Conservation (phyloP, 2,329 filamentous ascomycete genomes). For the Ilyonectria sp. region DNA sequence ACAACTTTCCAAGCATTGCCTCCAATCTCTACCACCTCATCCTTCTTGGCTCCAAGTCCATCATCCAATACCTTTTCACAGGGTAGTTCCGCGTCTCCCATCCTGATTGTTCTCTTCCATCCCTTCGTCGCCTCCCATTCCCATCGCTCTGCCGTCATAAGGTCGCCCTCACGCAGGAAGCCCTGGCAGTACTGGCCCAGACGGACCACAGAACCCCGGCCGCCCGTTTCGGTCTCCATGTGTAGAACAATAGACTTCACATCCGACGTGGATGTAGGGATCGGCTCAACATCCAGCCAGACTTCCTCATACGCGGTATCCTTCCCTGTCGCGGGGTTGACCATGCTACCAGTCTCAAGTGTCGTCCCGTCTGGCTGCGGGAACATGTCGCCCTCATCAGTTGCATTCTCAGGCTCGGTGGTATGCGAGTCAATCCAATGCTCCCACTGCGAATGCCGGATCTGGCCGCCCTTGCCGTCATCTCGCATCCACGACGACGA, state of each 20-base stretch:
- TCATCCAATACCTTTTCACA: constrained; percentile 47
- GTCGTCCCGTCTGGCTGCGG: constrained; percentile 57
- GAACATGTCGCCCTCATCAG: constrained; percentile 72
- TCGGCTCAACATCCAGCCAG: constrained; percentile 67
- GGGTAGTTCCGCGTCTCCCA: constrained; percentile 55
- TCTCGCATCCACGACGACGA: constrained; percentile 56
- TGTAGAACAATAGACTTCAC: constrained; percentile 30
- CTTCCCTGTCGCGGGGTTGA: constrained; percentile 68
- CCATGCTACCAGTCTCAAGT: constrained; percentile 73
- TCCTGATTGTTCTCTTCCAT: constrained; percentile 56
- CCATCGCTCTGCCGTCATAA: constrained; percentile 70
- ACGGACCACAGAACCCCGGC: constrained; percentile 66
- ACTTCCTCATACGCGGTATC: constrained; percentile 76
- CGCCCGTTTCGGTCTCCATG: constrained; percentile 33
- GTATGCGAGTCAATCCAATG: constrained; percentile 74
- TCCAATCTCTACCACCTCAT: constrained; percentile 40
- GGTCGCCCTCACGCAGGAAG: constrained; percentile 61
- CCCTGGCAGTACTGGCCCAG: constrained; percentile 72
- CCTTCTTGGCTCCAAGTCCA: constrained; percentile 26
- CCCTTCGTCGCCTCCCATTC: constrained; percentile 52
- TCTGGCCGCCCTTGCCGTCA: constrained; percentile 44
- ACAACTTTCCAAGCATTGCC: constrained; percentile 54
- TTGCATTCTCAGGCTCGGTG: constrained; percentile 53
- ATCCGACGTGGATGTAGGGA: constrained; percentile 31
- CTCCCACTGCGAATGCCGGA: constrained; percentile 62